Conservation (phyloP, 768 basidiomycete species). For the Melanogaster broomeanus region DNA sequence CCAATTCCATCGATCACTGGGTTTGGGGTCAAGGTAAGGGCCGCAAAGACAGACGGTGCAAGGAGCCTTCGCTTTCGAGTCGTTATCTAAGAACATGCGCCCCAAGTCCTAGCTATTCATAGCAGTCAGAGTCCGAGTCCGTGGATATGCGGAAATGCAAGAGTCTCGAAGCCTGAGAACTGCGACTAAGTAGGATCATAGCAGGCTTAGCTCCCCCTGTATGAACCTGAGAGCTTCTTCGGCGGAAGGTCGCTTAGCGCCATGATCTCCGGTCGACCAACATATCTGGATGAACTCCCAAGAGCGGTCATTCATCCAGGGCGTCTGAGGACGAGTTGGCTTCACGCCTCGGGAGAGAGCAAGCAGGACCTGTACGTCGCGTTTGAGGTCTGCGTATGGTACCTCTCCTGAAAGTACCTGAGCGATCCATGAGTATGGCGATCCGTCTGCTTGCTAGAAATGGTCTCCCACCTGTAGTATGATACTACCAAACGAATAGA, state of each 20-base stretch:
- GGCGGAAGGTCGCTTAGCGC: background rate
- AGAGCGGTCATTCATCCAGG: background rate
- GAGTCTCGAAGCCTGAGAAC: too few relatives aligned
- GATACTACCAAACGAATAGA: constrained; percentile 30
- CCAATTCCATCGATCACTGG: too few relatives aligned
- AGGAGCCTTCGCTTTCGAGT: too few relatives aligned
- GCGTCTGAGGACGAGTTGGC: background rate
- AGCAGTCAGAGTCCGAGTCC: too few relatives aligned
- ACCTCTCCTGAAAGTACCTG: constrained; percentile 10
- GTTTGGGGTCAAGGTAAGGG: too few relatives aligned
- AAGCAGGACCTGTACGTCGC: constrained; percentile 8
- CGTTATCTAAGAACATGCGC: too few relatives aligned
- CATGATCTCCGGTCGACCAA: constrained; percentile 3
- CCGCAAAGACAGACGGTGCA: too few relatives aligned
- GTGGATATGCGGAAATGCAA: too few relatives aligned
- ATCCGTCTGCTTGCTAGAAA: constrained; percentile 7
- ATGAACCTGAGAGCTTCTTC: background rate
- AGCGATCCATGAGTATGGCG: background rate
- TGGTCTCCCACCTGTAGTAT: constrained; percentile 13
- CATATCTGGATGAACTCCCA: constrained; percentile 10
- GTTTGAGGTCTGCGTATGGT: constrained; percentile 10
- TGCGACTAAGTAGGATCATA: too few relatives aligned
- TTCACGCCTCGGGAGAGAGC: constrained; percentile 4
- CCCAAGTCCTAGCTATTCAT: too few relatives aligned
- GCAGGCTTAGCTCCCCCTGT: background rate